Conservation (phyloP, 1,284 basidiomycete genomes). For the Singerocomus rubriflavus region DNA sequence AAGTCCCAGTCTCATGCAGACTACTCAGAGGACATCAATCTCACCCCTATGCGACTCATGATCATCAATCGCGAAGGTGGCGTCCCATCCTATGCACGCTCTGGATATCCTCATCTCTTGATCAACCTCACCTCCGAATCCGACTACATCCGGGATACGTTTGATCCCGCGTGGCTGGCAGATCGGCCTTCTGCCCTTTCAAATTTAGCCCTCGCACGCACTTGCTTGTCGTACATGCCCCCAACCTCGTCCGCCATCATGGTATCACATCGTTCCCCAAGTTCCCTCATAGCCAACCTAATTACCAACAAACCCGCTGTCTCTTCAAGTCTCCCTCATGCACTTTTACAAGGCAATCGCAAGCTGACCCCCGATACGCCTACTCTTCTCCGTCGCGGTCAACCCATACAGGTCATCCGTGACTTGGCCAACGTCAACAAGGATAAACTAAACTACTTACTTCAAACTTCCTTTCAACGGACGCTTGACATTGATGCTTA, state of each 20-base stretch:
- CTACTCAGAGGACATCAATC: constrained; percentile 56
- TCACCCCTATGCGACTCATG: constrained; percentile 92
- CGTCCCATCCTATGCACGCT: constrained; percentile 95
- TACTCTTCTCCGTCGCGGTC: constrained; percentile 86
- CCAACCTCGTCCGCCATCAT: constrained; percentile 90
- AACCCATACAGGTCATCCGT: constrained; percentile 83
- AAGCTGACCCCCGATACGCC: constrained; percentile 89
- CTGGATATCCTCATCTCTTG: constrained; percentile 91
- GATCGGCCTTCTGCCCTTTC: constrained; percentile 85
- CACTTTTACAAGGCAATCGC: constrained; percentile 81
- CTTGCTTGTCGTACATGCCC: constrained; percentile 93
- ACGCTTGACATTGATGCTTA: constrained; percentile 75
- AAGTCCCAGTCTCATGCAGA: constrained; percentile 33
- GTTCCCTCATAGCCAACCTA: constrained; percentile 93
- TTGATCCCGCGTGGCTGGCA: constrained; percentile 72
- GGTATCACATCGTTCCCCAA: constrained; percentile 96
- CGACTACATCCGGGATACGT: constrained; percentile 84
- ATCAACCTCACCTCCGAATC: constrained; percentile 94
- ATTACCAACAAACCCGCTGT: constrained; percentile 99
- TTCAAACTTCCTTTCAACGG: constrained; percentile 86
- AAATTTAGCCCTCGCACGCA: constrained; percentile 85
- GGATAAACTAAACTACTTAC: constrained; percentile 71
- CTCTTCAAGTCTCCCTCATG: constrained; percentile 92
- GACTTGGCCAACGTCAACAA: constrained; percentile 66
- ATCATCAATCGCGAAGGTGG: constrained; percentile 98